Percentiles rank a stretch among this genome's conserved stretches.
Conservation (phyloP, 1,284 basidiomycete species). For the Pseudozyma pruni region DNA sequence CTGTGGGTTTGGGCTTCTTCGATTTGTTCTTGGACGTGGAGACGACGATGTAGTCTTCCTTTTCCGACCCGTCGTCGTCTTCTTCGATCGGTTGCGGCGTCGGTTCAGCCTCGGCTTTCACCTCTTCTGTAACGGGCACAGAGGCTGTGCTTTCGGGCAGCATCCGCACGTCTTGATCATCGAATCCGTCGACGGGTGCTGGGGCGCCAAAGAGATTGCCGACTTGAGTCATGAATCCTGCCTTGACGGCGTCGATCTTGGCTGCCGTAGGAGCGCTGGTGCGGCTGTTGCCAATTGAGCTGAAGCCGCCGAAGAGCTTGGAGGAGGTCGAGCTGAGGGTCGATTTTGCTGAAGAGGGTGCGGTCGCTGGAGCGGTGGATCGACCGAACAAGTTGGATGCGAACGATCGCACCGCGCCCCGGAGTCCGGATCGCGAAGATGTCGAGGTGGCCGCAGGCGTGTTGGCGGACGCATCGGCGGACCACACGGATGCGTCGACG, state of each 20-base stretch:
- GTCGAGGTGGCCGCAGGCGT: background rate
- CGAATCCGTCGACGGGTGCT: background rate
- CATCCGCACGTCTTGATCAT: slow-evolving; percentile 1
- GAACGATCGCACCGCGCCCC: slow-evolving; percentile 32
- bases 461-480: background rate
- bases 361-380: background rate
- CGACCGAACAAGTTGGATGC: slow-evolving; percentile 34
- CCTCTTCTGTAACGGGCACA: background rate
- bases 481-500: slow-evolving; percentile 31
- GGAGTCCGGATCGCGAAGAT: slow-evolving; percentile 3
- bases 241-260: slow-evolving; percentile 29
- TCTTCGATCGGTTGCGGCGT: background rate
- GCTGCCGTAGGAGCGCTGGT: background rate
- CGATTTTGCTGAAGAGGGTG: background rate
- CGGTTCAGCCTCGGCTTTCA: background rate
- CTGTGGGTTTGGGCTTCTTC: slow-evolving; percentile 10
- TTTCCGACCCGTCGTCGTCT: slow-evolving; percentile 6
- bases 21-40: slow-evolving; percentile 21
- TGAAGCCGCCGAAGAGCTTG: slow-evolving; percentile 24
- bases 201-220: slow-evolving; percentile 10
- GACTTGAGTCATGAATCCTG: slow-evolving; percentile 22
- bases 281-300: background rate
- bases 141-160: background rate
- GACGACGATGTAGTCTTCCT: slow-evolving; percentile 39
- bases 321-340: slow-evolving; percentile 18